Evolutionary conservation across 2,329 filamentous ascomycete genomes (phyloP).

Genomic region (Phoma sp.): DNA sequence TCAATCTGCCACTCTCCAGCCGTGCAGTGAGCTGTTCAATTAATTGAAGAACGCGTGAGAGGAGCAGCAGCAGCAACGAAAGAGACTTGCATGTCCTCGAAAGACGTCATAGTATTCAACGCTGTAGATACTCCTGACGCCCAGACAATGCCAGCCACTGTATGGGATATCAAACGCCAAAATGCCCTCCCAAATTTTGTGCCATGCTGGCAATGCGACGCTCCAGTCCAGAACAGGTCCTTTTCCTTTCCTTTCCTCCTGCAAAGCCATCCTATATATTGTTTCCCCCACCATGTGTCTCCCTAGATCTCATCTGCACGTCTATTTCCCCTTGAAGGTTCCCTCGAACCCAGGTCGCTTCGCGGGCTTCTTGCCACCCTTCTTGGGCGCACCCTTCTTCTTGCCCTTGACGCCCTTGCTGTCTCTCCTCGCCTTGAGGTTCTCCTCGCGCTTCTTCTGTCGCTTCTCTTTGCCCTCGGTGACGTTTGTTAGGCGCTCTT

Average conservation of each 20-base stretch:
- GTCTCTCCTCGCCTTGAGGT: slow-evolving; percentile 74
- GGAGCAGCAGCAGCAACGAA: background rate
- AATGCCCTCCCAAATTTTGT: slow-evolving; percentile 27
- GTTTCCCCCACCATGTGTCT: background rate
- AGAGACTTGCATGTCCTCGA: background rate
- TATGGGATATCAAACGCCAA: slow-evolving; percentile 41
- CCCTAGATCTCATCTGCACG: background rate
- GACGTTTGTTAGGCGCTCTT: slow-evolving; percentile 54
- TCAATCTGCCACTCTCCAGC: no score
- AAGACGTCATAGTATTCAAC: slow-evolving; percentile 33
- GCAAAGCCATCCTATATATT: no score
- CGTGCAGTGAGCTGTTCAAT: background rate
- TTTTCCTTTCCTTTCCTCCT: background rate
- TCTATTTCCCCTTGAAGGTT: slow-evolving; percentile 64
- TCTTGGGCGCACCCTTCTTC: slow-evolving; percentile 53
- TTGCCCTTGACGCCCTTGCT: slow-evolving; percentile 76
- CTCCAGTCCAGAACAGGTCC: background rate
- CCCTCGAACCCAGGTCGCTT: slow-evolving; percentile 67
- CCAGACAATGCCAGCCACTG: slow-evolving; percentile 33
- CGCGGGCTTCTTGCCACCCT: slow-evolving; percentile 60
- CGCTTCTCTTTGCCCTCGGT: slow-evolving; percentile 56
- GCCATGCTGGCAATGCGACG: slow-evolving; percentile 13
- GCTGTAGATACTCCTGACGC: slow-evolving; percentile 31
- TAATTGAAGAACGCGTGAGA: no score
- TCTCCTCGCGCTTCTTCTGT: slow-evolving; percentile 58